Evolutionary conservation across 768 basidiomycete species (phyloP).

Genomic region (Hericium coralloides): DNA sequence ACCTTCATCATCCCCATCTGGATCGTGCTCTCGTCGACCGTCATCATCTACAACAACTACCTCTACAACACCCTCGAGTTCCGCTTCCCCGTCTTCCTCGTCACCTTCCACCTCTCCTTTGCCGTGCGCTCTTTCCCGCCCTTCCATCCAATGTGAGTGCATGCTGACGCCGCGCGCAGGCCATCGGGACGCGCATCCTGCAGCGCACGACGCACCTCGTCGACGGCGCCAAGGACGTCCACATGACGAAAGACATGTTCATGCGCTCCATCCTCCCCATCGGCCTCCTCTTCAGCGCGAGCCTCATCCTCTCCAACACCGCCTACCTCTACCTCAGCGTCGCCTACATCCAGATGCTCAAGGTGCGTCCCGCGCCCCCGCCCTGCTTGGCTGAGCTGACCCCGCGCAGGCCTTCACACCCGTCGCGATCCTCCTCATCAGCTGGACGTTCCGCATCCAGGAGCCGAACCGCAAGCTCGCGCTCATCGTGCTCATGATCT

Average conservation of each 20-base stretch:
- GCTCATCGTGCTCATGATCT: slow-evolving; percentile 86
- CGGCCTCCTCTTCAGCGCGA: slow-evolving; percentile 87
- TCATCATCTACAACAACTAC: slow-evolving; percentile 96
- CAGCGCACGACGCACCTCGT: slow-evolving; percentile 75
- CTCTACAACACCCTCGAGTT: slow-evolving; percentile 78
- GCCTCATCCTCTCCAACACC: slow-evolving; percentile 84
- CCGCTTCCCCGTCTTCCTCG: slow-evolving; percentile 87
- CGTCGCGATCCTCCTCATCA: slow-evolving; percentile 87
- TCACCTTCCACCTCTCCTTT: slow-evolving; percentile 76
- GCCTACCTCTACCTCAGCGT: slow-evolving; percentile 90
- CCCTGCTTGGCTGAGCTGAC: neutral
- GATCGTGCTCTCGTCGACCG: slow-evolving; percentile 82
- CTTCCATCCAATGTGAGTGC: slow-evolving; percentile 6
- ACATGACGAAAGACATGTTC: slow-evolving; percentile 74
- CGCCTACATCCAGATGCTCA: slow-evolving; percentile 96
- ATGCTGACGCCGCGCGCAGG: slow-evolving; percentile 23
- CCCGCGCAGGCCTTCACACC: slow-evolving; percentile 72
- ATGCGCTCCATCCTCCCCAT: slow-evolving; percentile 86
- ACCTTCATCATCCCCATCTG: slow-evolving; percentile 80
- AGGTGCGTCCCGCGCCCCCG: slow-evolving; percentile 35
- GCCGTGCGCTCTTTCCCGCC: slow-evolving; percentile 31
- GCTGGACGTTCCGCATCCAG: slow-evolving; percentile 82
- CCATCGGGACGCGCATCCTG: slow-evolving; percentile 80
- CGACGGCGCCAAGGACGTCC: slow-evolving; percentile 70
- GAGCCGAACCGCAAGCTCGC: slow-evolving; percentile 78